A percentile compares a stretch with the other conserved stretches of the same genome.
Conservation (phyloP, 306 rosid species). For the Castanopsis chinensis region DNA sequence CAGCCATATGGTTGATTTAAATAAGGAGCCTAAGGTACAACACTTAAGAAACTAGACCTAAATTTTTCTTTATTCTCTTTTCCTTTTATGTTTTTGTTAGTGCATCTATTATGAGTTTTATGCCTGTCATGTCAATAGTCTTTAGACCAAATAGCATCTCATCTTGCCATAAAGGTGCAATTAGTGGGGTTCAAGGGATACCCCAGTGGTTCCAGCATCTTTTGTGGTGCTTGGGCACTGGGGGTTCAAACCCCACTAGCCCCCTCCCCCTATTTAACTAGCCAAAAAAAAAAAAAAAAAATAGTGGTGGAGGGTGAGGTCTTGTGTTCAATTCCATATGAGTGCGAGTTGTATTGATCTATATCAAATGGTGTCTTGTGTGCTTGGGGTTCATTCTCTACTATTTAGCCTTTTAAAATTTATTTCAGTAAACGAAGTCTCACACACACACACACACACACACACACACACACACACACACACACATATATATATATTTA, state of each 20-base stretch:
- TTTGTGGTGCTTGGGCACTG: too few relatives aligned
- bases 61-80: background rate
- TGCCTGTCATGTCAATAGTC: background rate
- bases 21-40: too few relatives aligned
- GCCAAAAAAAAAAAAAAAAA: too few relatives aligned
- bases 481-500: background rate
- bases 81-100: background rate
- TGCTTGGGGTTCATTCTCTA: background rate
- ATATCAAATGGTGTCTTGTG: background rate
- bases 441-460: too few relatives aligned
- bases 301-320: background rate
- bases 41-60: too few relatives aligned
- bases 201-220: too few relatives aligned
- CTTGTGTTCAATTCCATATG: background rate
- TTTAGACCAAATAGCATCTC: background rate
- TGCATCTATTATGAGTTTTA: background rate
- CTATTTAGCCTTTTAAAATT: background rate
- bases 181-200: too few relatives aligned
- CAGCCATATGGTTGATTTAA: too few relatives aligned
- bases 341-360: background rate
- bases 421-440: background rate
- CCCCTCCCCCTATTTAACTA: too few relatives aligned
- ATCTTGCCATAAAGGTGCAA: background rate
- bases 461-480: too few relatives aligned
- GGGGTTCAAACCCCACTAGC: too few relatives aligned